Conservation (phyloP, 306 rosid genomes). For the Alnus rubra region DNA sequence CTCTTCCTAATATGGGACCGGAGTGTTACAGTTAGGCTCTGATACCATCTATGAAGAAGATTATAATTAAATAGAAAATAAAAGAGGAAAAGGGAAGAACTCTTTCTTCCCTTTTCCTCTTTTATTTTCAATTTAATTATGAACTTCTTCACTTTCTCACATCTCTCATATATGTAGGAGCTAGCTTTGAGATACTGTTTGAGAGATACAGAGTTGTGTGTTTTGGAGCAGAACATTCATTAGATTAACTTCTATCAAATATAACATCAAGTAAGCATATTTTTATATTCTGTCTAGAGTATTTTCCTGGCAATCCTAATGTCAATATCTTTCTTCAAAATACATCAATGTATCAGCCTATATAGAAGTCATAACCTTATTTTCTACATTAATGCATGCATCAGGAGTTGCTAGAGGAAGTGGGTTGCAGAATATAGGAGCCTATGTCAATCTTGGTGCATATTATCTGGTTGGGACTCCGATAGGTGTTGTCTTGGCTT, state of each 20-base stretch:
- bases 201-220: not conserved
- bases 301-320: not conserved
- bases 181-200: not conserved
- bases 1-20: too few relatives aligned
- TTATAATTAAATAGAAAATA: too few relatives aligned
- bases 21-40: too few relatives aligned
- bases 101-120: too few relatives aligned
- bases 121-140: too few relatives aligned
- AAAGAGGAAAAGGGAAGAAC: too few relatives aligned
- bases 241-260: not conserved
- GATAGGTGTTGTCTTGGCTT: not conserved
- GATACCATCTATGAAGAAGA: too few relatives aligned
- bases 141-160: too few relatives aligned
- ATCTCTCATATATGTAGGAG: too few relatives aligned
- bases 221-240: not conserved
- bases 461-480: conserved; percentile 3
- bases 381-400: not conserved
- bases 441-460: conserved; percentile 11
- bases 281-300: not conserved
- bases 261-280: too few relatives aligned
- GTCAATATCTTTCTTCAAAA: too few relatives aligned
- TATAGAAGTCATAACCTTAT: not conserved
- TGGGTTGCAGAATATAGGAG: not conserved
- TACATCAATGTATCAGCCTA: too few relatives aligned
- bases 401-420: not conserved